Evolutionary conservation across 1,284 basidiomycete species (phyloP), one percentile per base, ranked within the genome.

Genomic region (Boletellus deceptivus): DNA sequence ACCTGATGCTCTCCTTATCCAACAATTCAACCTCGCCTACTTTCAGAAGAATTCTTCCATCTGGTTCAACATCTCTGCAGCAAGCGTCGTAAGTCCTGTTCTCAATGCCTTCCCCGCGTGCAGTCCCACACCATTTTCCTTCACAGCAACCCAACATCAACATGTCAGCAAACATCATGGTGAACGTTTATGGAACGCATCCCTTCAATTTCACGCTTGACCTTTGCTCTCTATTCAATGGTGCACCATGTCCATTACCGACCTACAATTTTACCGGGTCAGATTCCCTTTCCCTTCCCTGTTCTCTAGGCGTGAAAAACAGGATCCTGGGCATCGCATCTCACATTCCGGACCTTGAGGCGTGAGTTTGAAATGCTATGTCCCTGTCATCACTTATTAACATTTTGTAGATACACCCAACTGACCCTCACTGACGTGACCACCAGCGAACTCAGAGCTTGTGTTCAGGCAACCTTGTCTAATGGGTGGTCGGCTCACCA

Each of bases 291-390:
- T 75, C 82, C 2, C 76, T 98, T 1, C 91, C 92, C 0, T 65
- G 75, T 27, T 76, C 75, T 6, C 61, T 89, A 44, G 75, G 77
- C 45, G 69, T 87, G 47, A 65, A 74, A 17, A 68, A 72, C 37
- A 70, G 76, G 49, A 77, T 98, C 14, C 94, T 94, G 0, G 66
- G 67, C 14, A 89, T 97, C 53, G 93, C 89, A 0, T 99, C 87
- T 70, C 76, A 75, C 20, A 88, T 99, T 22, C 96, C 96, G 9
- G 89, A 98, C 68, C 77, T 98, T 14, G 93, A 98, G 68, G 93
- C 90, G 62, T 67, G 48, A 58, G 64, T 56, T 46, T 44, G 11
- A 18, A 24, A 6, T n/a, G 5, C 3, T 2, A 17, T 14, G 29
- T 3, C 9, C 33, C 17, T 27, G 8, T 3, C 16, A 4, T 36